Conservation (phyloP, 2,329 filamentous ascomycete genomes). For the Hymenoscyphus albidus region DNA sequence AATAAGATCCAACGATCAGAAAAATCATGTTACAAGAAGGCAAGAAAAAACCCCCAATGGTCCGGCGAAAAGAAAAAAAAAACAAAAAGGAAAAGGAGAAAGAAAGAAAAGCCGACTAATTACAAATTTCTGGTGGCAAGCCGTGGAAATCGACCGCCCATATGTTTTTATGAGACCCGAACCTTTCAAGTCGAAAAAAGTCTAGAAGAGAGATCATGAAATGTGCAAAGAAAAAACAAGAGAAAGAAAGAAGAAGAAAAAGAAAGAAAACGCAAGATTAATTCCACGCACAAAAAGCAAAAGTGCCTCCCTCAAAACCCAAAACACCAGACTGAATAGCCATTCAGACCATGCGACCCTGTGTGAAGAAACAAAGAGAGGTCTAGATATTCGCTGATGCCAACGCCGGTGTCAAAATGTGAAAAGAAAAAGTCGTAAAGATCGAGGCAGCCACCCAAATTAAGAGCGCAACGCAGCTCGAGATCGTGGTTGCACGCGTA, state of each 20-base stretch:
- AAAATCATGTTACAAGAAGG: conserved; percentile 37
- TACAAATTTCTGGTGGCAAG: conserved; percentile 36
- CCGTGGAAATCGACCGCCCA: conserved; percentile 26
- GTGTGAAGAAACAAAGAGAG: conserved; percentile 35
- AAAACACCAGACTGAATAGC: conserved; percentile 38
- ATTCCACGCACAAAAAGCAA: conserved; percentile 25
- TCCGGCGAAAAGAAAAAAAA: conserved; percentile 25
- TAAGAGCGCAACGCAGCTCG: conserved; percentile 35
- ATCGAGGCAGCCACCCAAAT: conserved; percentile 35
- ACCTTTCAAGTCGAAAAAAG: conserved; percentile 21
- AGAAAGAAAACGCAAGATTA: conserved; percentile 24
- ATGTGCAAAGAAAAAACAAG: conserved; percentile 31
- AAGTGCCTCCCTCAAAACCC: conserved; percentile 31
- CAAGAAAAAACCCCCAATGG: conserved; percentile 19
- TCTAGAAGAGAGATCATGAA: conserved; percentile 30
- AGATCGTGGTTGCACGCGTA: conserved; percentile 31
- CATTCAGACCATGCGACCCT: conserved; percentile 35
- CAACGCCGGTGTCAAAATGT: conserved; percentile 29
- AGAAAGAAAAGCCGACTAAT: conserved; percentile 35
- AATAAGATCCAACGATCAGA: conserved; percentile 21
- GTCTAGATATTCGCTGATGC: conserved; percentile 32
- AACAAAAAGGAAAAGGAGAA: conserved; percentile 28
- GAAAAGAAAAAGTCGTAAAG: conserved; percentile 34
- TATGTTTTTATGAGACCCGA: conserved; percentile 25
- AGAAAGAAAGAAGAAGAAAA: conserved; percentile 9